Conservation (phyloP, 768 basidiomycete genomes). For the Tulasnella sp. region DNA sequence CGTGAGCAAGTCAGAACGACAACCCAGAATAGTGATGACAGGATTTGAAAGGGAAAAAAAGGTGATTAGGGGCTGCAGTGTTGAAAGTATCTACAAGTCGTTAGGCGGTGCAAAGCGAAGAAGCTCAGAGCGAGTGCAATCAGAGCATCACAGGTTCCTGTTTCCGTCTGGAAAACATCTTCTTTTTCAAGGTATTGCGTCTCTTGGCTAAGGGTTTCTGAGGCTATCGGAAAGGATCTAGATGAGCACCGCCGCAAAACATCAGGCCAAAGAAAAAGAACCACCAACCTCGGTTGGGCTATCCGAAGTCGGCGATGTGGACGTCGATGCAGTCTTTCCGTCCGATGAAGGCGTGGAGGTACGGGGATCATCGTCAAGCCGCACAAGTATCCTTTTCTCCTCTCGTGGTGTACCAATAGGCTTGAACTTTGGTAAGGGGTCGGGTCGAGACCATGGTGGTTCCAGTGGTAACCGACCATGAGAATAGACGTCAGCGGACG, state of each 20-base stretch:
- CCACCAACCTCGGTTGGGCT: background rate
- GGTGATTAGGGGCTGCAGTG: background rate
- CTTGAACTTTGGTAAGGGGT: background rate
- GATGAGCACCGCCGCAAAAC: background rate
- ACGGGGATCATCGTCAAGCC: background rate
- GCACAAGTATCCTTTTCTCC: background rate
- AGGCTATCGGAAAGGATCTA: background rate
- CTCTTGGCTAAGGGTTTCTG: background rate
- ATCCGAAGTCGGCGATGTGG: background rate
- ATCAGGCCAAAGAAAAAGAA: background rate
- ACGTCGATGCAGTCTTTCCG: background rate
- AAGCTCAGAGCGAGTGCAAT: background rate
- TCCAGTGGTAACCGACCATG: slow-evolving; percentile 20
- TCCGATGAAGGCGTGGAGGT: background rate
- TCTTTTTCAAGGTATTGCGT: background rate
- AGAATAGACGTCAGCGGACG: slow-evolving; percentile 20
- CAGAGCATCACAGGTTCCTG: background rate
- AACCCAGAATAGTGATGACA: background rate
- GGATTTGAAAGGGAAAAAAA: background rate
- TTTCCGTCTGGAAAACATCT: background rate
- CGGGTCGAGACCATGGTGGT: slow-evolving; percentile 14
- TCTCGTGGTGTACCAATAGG: background rate
- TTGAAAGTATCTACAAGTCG: background rate
- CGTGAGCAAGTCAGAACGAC: background rate
- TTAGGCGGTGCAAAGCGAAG: background rate